A percentile compares a stretch with the other conserved stretches of the same genome.
Conservation (phyloP, 2,329 filamentous ascomycete species). For the Aspergillus tamarii region DNA sequence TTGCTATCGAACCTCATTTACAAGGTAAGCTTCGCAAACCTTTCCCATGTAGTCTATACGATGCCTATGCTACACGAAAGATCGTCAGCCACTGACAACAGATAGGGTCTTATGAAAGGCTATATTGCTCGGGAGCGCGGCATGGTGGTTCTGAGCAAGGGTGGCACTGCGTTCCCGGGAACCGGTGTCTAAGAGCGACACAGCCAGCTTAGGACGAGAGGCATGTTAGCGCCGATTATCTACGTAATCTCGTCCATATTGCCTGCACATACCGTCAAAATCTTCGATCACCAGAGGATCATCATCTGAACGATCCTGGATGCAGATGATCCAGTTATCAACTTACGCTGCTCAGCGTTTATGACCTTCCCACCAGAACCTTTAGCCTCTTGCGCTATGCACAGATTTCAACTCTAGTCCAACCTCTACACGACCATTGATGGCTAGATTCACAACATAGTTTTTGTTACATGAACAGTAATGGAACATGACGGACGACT, state of each 20-base stretch:
- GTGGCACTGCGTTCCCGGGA: constrained; percentile 82
- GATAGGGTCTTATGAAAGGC: constrained; percentile 92
- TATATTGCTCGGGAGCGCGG: constrained; percentile 92
- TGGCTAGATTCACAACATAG: neutral
- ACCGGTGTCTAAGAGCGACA: constrained; percentile 65
- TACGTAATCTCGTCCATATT: neutral
- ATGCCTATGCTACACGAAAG: neutral
- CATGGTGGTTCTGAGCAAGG: constrained; percentile 91
- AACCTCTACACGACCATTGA: neutral
- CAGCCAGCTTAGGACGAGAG: neutral
- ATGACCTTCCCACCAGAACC: neutral
- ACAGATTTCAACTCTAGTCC: neutral
- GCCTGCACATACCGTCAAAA: neutral
- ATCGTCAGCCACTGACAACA: constrained; percentile 21
- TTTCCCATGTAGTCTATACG: neutral
- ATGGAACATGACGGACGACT: neutral
- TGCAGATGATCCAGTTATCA: neutral
- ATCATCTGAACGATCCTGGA: neutral
- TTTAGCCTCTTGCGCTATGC: neutral
- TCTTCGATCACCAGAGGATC: neutral
- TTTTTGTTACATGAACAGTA: neutral
- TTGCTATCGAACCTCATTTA: constrained; percentile 96
- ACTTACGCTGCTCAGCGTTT: neutral
- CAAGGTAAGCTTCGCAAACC: constrained; percentile 66
- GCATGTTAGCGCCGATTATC: neutral